Conservation (phyloP, 331 rosid genomes). For the Stylosanthes scabra region DNA sequence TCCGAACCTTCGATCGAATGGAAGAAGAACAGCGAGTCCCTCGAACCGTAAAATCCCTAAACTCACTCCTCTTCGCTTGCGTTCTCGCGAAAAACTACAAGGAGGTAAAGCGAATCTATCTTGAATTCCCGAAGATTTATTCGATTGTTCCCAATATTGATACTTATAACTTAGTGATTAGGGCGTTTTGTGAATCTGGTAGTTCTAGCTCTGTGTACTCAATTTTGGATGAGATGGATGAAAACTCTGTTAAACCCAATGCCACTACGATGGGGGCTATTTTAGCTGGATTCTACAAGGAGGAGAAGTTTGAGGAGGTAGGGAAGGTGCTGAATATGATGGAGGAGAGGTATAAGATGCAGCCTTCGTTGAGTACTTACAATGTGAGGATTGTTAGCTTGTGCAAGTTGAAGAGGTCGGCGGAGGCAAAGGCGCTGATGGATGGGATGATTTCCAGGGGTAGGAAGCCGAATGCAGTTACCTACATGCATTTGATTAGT, state of each 20-base stretch:
- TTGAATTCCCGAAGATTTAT: conserved; percentile 67
- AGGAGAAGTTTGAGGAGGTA: conserved; percentile 72
- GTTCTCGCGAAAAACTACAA: conserved; percentile 63
- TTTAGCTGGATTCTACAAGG: conserved; percentile 66
- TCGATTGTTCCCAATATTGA: conserved; percentile 62
- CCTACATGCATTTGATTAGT: conserved; percentile 64
- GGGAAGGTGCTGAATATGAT: conserved; percentile 69
- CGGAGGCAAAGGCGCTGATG: conserved; percentile 73
- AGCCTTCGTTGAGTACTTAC: conserved; percentile 49
- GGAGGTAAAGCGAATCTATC: conserved; percentile 63
- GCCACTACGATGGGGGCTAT: conserved; percentile 45
- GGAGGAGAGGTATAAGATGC: conserved; percentile 53
- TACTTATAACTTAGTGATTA: conserved; percentile 66
- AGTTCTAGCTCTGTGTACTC: conserved; percentile 64
- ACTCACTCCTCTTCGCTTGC: conserved; percentile 66
- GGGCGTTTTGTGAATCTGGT: conserved; percentile 70
- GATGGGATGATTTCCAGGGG: conserved; percentile 66
- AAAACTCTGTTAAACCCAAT: conserved; percentile 61
- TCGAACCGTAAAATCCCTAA: conserved; percentile 66
- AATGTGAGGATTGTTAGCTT: conserved; percentile 75
- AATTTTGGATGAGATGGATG: conserved; percentile 73
- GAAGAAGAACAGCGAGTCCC: conserved; percentile 46
- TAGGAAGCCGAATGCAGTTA: conserved; percentile 67
- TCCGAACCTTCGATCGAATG: conserved; percentile 57
- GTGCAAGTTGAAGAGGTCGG: conserved; percentile 72